These are phyloP conservation scores for Fusarium staphyleae DNA, from an alignment of 2,329 filamentous ascomycete species.

Conservation along the genomic window DNA sequence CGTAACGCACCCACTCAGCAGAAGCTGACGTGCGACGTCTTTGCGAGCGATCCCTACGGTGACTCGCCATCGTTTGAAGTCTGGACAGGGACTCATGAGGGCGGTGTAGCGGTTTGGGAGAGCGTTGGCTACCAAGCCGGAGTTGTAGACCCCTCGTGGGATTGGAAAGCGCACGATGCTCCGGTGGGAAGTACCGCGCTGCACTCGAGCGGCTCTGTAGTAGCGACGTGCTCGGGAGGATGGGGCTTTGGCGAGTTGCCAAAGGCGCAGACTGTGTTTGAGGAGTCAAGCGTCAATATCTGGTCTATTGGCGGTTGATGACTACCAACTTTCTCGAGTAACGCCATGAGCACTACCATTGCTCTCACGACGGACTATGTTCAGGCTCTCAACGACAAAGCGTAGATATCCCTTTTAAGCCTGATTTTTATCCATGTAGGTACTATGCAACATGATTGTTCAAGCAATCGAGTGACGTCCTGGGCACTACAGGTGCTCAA, in stretches of 20 bases:
- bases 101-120: conserved; percentile 66
- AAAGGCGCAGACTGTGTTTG: conserved; percentile 25
- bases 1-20: conserved; percentile 62
- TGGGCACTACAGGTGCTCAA: too few species aligned
- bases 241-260: conserved; percentile 49
- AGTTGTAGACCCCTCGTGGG: conserved; percentile 54
- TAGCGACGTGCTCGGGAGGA: conserved; percentile 63
- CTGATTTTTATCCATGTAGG: too few species aligned
- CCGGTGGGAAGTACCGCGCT: conserved; percentile 59
- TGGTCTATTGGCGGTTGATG: conserved; percentile 38
- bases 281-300: conserved; percentile 38
- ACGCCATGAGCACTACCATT: too few species aligned
- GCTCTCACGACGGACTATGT: too few species aligned
- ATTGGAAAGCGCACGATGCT: conserved; percentile 56
- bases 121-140: conserved; percentile 58
- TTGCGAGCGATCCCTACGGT: conserved; percentile 47
- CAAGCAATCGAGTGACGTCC: too few species aligned
- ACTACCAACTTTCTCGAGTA: background rate
- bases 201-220: conserved; percentile 62
- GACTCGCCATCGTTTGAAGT: conserved; percentile 60
- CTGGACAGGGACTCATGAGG: conserved; percentile 65
- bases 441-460: too few species aligned
- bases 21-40: conserved; percentile 63
- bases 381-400: too few species aligned
- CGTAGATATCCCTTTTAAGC: too few species aligned